These are phyloP conservation scores for Sporodiniella umbellata DNA, from an alignment of 371 early-diverging fungal genomes.

Conservation along the genomic window DNA sequence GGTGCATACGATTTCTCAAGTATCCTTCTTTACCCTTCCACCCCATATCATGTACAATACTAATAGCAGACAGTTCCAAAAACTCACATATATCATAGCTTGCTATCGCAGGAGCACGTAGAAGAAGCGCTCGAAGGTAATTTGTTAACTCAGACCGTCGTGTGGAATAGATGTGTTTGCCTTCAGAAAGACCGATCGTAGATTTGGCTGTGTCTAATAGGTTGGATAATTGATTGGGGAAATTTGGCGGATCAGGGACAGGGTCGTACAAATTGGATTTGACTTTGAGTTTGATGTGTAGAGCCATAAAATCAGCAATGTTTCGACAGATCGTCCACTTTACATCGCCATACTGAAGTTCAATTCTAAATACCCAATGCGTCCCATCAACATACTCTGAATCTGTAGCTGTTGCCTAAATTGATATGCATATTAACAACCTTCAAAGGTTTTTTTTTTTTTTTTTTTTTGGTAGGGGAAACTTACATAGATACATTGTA, in stretches of 20 bases:
- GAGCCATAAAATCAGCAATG: slow-evolving; percentile 65
- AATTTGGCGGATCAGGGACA: slow-evolving; percentile 41
- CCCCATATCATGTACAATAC: slow-evolving; percentile 75
- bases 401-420: slow-evolving; percentile 52
- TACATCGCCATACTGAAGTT: slow-evolving; percentile 75
- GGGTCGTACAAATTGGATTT: slow-evolving; percentile 39
- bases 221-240: slow-evolving; percentile 46
- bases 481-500: slow-evolving; percentile 35
- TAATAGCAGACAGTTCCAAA: slow-evolving; percentile 72
- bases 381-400: slow-evolving; percentile 41
- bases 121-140: slow-evolving; percentile 59
- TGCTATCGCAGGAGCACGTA: slow-evolving; percentile 59
- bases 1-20: slow-evolving; percentile 54
- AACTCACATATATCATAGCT: slow-evolving; percentile 80
- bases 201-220: slow-evolving; percentile 36
- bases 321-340: slow-evolving; percentile 77
- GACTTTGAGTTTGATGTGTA: slow-evolving; percentile 63
- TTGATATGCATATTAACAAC: not conserved
- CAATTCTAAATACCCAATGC: slow-evolving; percentile 64
- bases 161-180: slow-evolving; percentile 4
- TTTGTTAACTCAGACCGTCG: slow-evolving; percentile 54
- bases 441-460: not conserved
- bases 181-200: slow-evolving; percentile 25
- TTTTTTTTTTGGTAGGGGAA: not conserved
- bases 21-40: slow-evolving; percentile 88